Percentiles rank a stretch among this genome's conserved stretches.
Conservation (phyloP, 1,139 yeast genomes). For the Candida dubliniensis region DNA sequence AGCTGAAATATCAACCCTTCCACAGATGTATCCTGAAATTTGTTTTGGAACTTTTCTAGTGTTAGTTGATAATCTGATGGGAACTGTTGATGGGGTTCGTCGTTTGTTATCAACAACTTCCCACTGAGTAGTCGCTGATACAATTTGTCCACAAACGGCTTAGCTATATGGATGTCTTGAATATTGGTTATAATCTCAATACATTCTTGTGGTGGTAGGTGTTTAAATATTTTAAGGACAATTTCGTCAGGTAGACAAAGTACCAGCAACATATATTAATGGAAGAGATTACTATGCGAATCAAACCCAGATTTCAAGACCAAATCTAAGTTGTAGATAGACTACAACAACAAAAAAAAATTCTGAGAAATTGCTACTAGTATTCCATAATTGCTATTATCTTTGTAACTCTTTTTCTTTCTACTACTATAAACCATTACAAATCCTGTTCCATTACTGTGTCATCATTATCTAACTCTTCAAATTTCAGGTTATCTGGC, state of each 20-base stretch:
- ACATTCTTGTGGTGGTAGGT: constrained; percentile 25
- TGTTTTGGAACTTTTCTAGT: constrained; percentile 12
- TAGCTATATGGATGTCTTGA: constrained; percentile 2
- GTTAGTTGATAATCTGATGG: constrained; percentile 14
- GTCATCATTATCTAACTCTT: constrained; percentile 7
- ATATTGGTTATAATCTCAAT: constrained; percentile 16
- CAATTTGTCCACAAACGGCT: constrained; percentile 9
- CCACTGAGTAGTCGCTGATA: constrained; percentile 27
- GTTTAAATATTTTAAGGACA: constrained; percentile 22
- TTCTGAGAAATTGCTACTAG: too few species aligned
- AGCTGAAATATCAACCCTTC: constrained; percentile 18
- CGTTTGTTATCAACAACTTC: constrained; percentile 19
- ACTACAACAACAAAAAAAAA: too few species aligned
- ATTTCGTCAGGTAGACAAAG: constrained; percentile 28
- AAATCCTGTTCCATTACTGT: neutral
- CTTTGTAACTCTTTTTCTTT: constrained; percentile 1
- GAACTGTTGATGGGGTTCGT: constrained; percentile 10
- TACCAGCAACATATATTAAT: constrained; percentile 1
- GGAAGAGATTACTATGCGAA: too few species aligned
- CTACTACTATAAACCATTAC: neutral
- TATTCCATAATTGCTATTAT: neutral
- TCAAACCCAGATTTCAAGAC: neutral
- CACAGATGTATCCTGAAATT: constrained; percentile 5
- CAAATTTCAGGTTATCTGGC: constrained; percentile 18
- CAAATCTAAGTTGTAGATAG: too few species aligned